phyloP scores from a whole-genome alignment of 805 yeast genomes.

The Myxozyma neglecta region DNA sequence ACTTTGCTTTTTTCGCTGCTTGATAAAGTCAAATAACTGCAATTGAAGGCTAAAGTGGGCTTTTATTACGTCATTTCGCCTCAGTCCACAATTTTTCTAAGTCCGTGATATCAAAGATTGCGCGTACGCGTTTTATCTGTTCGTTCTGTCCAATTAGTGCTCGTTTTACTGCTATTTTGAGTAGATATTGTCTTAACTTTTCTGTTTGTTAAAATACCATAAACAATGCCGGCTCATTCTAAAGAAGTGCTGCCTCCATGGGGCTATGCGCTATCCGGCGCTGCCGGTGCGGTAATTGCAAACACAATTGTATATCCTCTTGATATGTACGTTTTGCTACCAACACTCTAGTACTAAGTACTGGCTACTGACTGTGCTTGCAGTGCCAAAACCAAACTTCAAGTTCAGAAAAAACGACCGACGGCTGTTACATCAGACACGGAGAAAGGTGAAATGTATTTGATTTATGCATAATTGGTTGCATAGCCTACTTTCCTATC shows the following conservation, averaged over 20 bases:
- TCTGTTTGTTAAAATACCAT: neutral
- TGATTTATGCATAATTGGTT: neutral
- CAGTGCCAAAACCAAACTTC: constrained; percentile 26
- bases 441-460: constrained; percentile 10
- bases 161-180: neutral
- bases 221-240: constrained; percentile 18
- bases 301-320: constrained; percentile 78
- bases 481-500: neutral
- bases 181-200: too few relatives aligned
- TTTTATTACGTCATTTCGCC: neutral
- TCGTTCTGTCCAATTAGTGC: neutral
- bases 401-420: constrained; percentile 22
- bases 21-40: too few relatives aligned
- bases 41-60: too few relatives aligned
- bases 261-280: constrained; percentile 80
- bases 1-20: too few relatives aligned
- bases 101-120: neutral
- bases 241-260: constrained; percentile 49
- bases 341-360: neutral
- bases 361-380: neutral
- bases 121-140: neutral
- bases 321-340: constrained; percentile 49
- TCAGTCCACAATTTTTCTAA: neutral
- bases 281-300: constrained; percentile 77
- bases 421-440: constrained; percentile 6